Conservation (phyloP, 2,329 filamentous ascomycete species). For the Diaporthe sp. region DNA sequence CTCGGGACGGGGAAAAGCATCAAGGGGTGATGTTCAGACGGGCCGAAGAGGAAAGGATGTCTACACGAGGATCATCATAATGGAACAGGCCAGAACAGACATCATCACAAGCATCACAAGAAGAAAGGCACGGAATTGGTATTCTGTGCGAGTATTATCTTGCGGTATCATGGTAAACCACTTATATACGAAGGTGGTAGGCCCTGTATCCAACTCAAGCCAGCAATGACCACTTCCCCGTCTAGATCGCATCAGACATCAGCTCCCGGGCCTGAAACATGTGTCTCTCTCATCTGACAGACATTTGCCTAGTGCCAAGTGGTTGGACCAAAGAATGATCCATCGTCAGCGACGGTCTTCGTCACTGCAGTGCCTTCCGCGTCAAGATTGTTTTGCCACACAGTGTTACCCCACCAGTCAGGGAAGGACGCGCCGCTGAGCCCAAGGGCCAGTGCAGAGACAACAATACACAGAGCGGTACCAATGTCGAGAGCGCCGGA, state of each 20-base stretch:
- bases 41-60: not conserved
- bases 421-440: slow-evolving; percentile 57
- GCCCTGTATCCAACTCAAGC: not conserved
- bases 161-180: not conserved
- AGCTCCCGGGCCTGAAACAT: not conserved
- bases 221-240: not conserved
- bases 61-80: not conserved
- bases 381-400: slow-evolving; percentile 24
- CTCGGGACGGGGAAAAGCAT: too few species aligned
- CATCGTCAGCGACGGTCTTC: slow-evolving; percentile 42
- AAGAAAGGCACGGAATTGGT: not conserved
- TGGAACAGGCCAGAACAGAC: not conserved
- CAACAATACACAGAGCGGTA: slow-evolving; percentile 66
- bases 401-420: slow-evolving; percentile 61
- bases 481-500: slow-evolving; percentile 69
- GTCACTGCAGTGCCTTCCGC: slow-evolving; percentile 41
- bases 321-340: slow-evolving; percentile 42
- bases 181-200: not conserved
- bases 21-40: not conserved
- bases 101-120: not conserved
- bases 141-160: not conserved
- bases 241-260: not conserved
- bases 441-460: slow-evolving; percentile 59
- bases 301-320: slow-evolving; percentile 37
- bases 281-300: too few species aligned